Conservation (phyloP, 768 basidiomycete genomes). For the Krasilnikovozyma curviuscula region DNA sequence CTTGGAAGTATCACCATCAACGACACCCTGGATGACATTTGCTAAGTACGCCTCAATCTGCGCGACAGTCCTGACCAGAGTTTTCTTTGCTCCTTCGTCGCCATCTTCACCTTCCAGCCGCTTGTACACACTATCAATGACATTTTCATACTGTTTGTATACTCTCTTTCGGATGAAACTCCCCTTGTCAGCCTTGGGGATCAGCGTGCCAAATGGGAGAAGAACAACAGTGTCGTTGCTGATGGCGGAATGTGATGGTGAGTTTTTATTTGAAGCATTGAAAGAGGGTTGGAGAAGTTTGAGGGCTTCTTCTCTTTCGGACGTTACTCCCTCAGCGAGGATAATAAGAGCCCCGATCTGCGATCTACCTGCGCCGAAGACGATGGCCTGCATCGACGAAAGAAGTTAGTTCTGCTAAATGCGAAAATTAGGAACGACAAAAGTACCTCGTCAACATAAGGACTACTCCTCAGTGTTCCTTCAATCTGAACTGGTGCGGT, state of each 20-base stretch:
- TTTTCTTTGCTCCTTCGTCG: not conserved
- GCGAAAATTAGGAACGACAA: too few species aligned
- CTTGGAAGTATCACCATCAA: not conserved
- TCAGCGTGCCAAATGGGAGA: slow-evolving; percentile 31
- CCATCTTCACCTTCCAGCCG: slow-evolving; percentile 29
- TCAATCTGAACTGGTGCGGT: slow-evolving; percentile 30
- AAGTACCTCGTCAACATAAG: too few species aligned
- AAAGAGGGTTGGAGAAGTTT: slow-evolving; percentile 32
- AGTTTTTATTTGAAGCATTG: slow-evolving; percentile 34
- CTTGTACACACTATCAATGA: slow-evolving; percentile 29
- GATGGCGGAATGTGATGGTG: slow-evolving; percentile 38
- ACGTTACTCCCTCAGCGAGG: slow-evolving; percentile 27
- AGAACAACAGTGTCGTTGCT: slow-evolving; percentile 36
- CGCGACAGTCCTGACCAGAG: not conserved
- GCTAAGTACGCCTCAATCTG: slow-evolving; percentile 2
- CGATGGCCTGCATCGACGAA: too few species aligned
- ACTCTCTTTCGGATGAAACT: slow-evolving; percentile 35
- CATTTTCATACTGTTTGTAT: slow-evolving; percentile 34
- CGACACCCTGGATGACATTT: slow-evolving; percentile 1
- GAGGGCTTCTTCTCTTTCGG: slow-evolving; percentile 24
- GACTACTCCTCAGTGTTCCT: too few species aligned
- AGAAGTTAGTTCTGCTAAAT: too few species aligned
- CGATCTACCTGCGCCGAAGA: slow-evolving; percentile 36
- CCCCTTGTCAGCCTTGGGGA: slow-evolving; percentile 38
- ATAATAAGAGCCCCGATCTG: slow-evolving; percentile 37